Evolutionary conservation across 2,329 filamentous ascomycete species (phyloP).

Genomic region (Aspergillus caelatus): DNA sequence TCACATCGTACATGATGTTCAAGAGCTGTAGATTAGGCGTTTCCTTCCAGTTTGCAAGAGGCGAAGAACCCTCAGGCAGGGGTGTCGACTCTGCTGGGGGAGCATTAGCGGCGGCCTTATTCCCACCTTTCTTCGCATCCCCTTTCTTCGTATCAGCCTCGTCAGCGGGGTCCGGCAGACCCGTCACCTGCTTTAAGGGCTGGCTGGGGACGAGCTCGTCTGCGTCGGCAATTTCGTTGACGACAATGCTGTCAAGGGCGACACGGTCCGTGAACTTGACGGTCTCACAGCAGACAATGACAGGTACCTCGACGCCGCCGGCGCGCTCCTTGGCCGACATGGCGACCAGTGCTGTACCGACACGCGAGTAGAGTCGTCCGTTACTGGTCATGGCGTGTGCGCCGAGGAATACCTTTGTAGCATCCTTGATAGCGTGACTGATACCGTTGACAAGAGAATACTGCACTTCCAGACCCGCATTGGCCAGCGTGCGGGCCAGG

Average conservation of each 20-base stretch:
- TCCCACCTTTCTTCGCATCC: slow-evolving; percentile 36
- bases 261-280: slow-evolving; percentile 94
- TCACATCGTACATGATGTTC: slow-evolving; percentile 89
- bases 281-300: slow-evolving; percentile 89
- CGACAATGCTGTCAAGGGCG: slow-evolving; percentile 86
- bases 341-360: slow-evolving; percentile 84
- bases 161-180: slow-evolving; percentile 30
- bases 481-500: slow-evolving; percentile 70
- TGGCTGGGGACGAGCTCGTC: slow-evolving; percentile 59
- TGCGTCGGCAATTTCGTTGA: slow-evolving; percentile 86
- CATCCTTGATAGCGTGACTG: slow-evolving; percentile 70
- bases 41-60: slow-evolving; percentile 60
- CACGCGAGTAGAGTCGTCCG: slow-evolving; percentile 82
- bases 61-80: slow-evolving; percentile 32
- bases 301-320: slow-evolving; percentile 67
- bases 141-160: slow-evolving; percentile 21
- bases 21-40: slow-evolving; percentile 63
- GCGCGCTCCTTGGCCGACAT: slow-evolving; percentile 71
- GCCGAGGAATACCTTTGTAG: slow-evolving; percentile 77
- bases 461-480: slow-evolving; percentile 72
- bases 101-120: slow-evolving; percentile 27
- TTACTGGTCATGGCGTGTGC: slow-evolving; percentile 96
- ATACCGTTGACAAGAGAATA: slow-evolving; percentile 83
- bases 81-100: slow-evolving; percentile 26
- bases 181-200: slow-evolving; percentile 36